Conservation (phyloP, 2,329 filamentous ascomycete genomes). For the Hypoxylon sp. region DNA sequence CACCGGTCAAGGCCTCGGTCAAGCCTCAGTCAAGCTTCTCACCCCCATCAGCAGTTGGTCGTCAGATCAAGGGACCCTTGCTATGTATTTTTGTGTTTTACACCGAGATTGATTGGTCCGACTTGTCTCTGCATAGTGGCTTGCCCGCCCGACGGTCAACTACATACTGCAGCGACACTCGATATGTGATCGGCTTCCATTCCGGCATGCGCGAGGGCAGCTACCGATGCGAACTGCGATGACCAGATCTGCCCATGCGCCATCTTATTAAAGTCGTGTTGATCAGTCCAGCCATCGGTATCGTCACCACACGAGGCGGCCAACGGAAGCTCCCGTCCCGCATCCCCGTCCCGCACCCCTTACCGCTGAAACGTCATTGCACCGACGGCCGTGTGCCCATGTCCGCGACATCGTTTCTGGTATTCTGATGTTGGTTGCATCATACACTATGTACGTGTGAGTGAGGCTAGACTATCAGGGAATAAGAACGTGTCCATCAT, state of each 20-base stretch:
- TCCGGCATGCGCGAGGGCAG: conserved; percentile 6
- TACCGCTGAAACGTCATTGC: conserved; percentile 28
- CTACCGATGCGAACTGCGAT: conserved; percentile 19
- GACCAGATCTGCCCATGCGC: conserved; percentile 16
- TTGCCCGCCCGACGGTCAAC: neutral
- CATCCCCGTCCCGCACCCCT: neutral
- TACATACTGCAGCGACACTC: conserved; percentile 4
- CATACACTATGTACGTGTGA: neutral
- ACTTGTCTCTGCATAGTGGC: neutral
- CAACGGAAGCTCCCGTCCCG: conserved; percentile 32
- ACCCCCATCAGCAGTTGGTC: conserved; percentile 1
- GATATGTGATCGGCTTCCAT: conserved; percentile 16
- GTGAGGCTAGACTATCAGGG: neutral
- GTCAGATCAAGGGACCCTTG: conserved; percentile 4
- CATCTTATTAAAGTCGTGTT: conserved; percentile 13
- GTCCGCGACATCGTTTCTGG: neutral
- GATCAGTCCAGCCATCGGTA: conserved; percentile 23
- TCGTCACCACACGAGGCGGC: conserved; percentile 18
- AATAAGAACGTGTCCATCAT: neutral
- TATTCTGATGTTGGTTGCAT: neutral
- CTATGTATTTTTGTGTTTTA: neutral
- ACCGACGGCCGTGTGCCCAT: neutral
- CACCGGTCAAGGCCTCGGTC: conserved; percentile 4
- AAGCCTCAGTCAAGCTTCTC: conserved; percentile 15
- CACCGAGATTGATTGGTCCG: conserved; percentile 1